Evolutionary conservation across 352 stramenopile genomes (phyloP).

Genomic region (Globisporangium canariense): DNA sequence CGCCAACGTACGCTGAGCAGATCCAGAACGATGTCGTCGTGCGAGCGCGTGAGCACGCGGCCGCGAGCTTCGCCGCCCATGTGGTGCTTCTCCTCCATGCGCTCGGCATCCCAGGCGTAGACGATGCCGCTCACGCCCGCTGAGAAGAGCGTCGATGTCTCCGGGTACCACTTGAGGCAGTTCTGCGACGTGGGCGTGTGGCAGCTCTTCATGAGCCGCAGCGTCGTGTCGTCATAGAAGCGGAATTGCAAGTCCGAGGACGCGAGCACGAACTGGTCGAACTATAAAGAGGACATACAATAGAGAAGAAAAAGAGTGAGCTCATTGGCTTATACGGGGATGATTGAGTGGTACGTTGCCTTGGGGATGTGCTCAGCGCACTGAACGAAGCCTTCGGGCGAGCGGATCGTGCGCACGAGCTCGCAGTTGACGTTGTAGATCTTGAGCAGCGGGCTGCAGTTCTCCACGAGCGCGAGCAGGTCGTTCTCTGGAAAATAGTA

Average conservation of each 20-base stretch:
- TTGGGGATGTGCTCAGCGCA: slow-evolving; percentile 73
- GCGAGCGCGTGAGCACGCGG: slow-evolving; percentile 62
- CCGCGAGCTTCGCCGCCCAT: slow-evolving; percentile 66
- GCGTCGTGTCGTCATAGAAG: slow-evolving; percentile 78
- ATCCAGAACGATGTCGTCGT: slow-evolving; percentile 87
- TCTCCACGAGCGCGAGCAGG: slow-evolving; percentile 70
- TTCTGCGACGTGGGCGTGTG: slow-evolving; percentile 79
- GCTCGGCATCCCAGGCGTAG: slow-evolving; percentile 81
- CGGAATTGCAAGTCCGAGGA: slow-evolving; percentile 79
- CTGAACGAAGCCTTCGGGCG: slow-evolving; percentile 70
- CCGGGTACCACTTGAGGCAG: slow-evolving; percentile 78
- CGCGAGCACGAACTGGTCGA: slow-evolving; percentile 75
- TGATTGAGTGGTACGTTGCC: slow-evolving; percentile 29
- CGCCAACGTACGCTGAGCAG: slow-evolving; percentile 53
- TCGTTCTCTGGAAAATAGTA: slow-evolving; percentile 82
- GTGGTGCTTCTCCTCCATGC: slow-evolving; percentile 81
- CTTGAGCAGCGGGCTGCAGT: slow-evolving; percentile 68
- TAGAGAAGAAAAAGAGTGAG: neutral
- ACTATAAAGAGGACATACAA: slow-evolving; percentile 17
- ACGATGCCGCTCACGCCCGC: slow-evolving; percentile 79
- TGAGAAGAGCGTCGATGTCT: slow-evolving; percentile 71
- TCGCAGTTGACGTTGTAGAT: slow-evolving; percentile 83
- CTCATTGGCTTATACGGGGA: neutral
- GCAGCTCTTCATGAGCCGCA: slow-evolving; percentile 73
- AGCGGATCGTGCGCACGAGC: slow-evolving; percentile 54